Conservation (phyloP, 164 flowering plant species). For the Liriodendron chinense region DNA sequence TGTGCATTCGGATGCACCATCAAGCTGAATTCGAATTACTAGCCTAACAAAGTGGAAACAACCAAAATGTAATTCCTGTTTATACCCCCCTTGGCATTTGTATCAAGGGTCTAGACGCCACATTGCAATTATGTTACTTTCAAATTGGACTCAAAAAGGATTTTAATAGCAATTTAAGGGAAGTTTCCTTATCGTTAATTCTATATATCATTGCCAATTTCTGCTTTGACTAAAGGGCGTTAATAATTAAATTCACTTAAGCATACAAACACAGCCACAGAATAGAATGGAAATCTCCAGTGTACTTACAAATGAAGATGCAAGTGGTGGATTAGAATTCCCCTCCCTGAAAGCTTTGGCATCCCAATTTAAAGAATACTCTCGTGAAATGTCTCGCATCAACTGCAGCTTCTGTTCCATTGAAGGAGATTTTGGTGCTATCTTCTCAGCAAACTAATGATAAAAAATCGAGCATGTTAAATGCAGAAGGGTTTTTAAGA, state of each 20-base stretch:
- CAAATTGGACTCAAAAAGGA: too few relatives aligned
- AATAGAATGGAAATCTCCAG: neutral
- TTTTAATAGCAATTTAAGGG: too few relatives aligned
- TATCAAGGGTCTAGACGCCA: too few relatives aligned
- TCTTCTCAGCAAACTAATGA: slow-evolving; percentile 9
- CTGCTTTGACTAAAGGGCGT: neutral
- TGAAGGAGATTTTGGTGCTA: slow-evolving; percentile 28
- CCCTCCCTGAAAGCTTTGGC: slow-evolving; percentile 46
- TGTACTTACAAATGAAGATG: slow-evolving; percentile 35
- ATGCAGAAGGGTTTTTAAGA: neutral
- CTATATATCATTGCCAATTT: too few relatives aligned
- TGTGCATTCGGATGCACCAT: too few relatives aligned
- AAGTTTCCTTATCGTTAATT: too few relatives aligned
- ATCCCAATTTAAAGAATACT: slow-evolving; percentile 55
- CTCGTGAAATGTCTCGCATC: slow-evolving; percentile 53
- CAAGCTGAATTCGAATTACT: too few relatives aligned
- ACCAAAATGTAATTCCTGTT: too few relatives aligned
- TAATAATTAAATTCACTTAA: neutral
- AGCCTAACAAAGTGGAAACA: too few relatives aligned
- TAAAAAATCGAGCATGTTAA: neutral
- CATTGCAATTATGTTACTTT: too few relatives aligned
- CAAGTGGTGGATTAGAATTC: slow-evolving; percentile 32
- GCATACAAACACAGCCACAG: neutral
- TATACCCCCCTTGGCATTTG: too few relatives aligned
- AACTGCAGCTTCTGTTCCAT: slow-evolving; percentile 60